Evolutionary conservation across 2,329 filamentous ascomycete species (phyloP).

Genomic region (Rhinocladiella similis): DNA sequence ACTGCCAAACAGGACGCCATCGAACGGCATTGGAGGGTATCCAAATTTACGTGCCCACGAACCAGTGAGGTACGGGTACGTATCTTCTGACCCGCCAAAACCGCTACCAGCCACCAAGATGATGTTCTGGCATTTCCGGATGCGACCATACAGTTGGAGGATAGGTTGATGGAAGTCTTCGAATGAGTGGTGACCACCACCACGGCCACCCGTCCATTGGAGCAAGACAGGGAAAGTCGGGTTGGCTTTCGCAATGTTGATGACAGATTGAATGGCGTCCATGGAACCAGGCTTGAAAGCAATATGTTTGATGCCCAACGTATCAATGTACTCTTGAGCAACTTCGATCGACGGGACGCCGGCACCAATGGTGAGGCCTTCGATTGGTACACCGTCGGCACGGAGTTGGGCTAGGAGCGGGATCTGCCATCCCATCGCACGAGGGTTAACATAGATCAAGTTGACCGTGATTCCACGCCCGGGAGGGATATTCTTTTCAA

Average conservation of each 20-base stretch:
- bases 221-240: conserved; percentile 88
- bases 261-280: conserved; percentile 82
- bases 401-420: conserved; percentile 77
- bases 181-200: conserved; percentile 90
- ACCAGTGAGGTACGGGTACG: conserved; percentile 88
- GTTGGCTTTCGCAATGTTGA: conserved; percentile 94
- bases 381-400: conserved; percentile 83
- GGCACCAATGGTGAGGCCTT: conserved; percentile 88
- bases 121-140: conserved; percentile 82
- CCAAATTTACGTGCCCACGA: conserved; percentile 83
- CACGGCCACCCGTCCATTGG: conserved; percentile 93
- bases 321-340: conserved; percentile 90
- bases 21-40: conserved; percentile 91
- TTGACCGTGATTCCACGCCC: conserved; percentile 88
- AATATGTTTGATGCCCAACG: conserved; percentile 88
- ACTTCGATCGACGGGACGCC: conserved; percentile 93
- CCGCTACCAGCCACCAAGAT: conserved; percentile 88
- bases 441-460: conserved; percentile 86
- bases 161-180: conserved; percentile 95
- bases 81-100: conserved; percentile 86
- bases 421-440: conserved; percentile 91
- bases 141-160: conserved; percentile 84
- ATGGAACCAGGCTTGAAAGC: conserved; percentile 90
- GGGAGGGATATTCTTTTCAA: conserved; percentile 78
- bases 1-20: conserved; percentile 86